Percentiles rank a stretch among this genome's conserved stretches.
Conservation (phyloP, 1,284 basidiomycete species). For the Garcileccinum viscosum region DNA sequence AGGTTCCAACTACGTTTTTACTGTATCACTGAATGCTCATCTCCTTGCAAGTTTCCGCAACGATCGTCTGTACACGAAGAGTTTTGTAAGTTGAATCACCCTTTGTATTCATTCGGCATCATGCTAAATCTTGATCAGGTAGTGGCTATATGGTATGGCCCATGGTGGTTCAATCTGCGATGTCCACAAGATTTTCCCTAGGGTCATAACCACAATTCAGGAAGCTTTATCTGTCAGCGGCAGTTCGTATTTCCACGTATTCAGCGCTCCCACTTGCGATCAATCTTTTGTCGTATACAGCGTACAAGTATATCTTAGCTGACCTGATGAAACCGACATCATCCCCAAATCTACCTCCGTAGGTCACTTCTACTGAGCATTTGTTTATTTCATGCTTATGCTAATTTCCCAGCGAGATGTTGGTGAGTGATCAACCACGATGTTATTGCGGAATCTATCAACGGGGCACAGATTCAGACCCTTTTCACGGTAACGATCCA, state of each 20-base stretch:
- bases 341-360: background rate
- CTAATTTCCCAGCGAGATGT: background rate
- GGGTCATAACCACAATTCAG: background rate
- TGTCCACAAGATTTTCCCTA: conserved; percentile 8
- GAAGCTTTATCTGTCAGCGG: background rate
- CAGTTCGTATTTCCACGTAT: background rate
- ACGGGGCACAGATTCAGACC: conserved; percentile 1
- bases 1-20: background rate
- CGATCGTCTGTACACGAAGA: conserved; percentile 14
- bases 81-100: conserved; percentile 6
- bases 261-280: background rate
- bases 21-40: background rate
- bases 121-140: background rate
- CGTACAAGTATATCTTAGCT: background rate
- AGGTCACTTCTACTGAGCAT: background rate
- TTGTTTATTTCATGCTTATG: background rate
- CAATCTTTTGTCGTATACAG: background rate
- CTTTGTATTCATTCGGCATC: background rate
- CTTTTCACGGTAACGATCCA: conserved; percentile 1
- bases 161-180: background rate
- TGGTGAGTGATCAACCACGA: conserved; percentile 1
- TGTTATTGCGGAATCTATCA: background rate
- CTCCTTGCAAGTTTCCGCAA: conserved; percentile 11
- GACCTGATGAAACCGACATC: background rate
- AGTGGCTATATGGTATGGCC: background rate